These are phyloP conservation scores for Medicago ruthenica DNA, from an alignment of 306 rosid genomes.

Conservation along the genomic window DNA sequence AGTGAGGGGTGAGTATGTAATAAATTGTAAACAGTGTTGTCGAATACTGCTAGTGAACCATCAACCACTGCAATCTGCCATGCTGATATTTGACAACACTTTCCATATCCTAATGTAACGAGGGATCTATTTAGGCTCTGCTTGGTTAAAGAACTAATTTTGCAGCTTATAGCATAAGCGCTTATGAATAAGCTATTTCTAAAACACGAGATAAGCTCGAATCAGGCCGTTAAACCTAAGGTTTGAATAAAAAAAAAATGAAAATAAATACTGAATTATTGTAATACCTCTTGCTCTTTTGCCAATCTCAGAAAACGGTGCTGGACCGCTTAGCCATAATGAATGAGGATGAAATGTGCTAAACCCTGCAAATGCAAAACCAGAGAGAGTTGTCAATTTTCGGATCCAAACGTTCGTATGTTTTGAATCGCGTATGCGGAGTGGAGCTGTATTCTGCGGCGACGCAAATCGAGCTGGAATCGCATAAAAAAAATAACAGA, in stretches of 20 bases:
- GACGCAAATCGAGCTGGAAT: no score
- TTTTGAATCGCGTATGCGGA: background rate
- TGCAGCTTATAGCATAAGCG: no score
- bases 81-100: background rate
- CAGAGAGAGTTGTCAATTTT: background rate
- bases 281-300: constrained; percentile 80
- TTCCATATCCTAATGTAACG: no score
- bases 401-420: background rate
- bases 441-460: no score
- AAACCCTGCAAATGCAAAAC: constrained; percentile 40
- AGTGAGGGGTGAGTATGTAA: background rate
- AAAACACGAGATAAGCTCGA: no score
- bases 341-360: constrained; percentile 46
- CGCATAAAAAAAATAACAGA: no score
- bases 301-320: constrained; percentile 88
- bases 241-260: background rate
- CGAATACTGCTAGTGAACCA: background rate
- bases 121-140: no score
- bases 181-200: no score
- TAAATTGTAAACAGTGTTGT: constrained; percentile 2
- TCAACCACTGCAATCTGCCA: background rate
- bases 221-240: background rate
- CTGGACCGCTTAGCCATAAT: constrained; percentile 81
- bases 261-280: constrained; percentile 1
- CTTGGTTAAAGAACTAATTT: no score